phyloP scores from a whole-genome alignment of 192 early-diverging fungal genomes.

The Paraglomus brasilianum region DNA sequence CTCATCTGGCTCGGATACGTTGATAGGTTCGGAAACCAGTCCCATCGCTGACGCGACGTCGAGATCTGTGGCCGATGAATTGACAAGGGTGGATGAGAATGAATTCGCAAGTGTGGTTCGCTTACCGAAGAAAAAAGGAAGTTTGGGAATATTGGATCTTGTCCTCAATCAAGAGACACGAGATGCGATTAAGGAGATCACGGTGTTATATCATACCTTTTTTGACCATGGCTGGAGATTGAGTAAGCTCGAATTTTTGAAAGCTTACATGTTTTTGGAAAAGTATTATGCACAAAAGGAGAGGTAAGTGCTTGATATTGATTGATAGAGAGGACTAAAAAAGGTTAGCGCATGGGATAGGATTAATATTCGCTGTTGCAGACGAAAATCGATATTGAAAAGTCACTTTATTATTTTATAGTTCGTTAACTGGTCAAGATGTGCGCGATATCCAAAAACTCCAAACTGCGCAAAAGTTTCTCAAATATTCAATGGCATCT shows the following conservation, averaged over 20 bases:
- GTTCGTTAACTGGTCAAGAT: slow-evolving; percentile 35
- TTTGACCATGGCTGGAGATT: slow-evolving; percentile 47
- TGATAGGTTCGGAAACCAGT: neutral
- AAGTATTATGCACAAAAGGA: slow-evolving; percentile 37
- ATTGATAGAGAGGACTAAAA: neutral
- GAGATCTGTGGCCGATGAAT: neutral
- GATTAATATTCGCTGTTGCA: neutral
- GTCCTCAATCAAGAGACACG: slow-evolving; percentile 35
- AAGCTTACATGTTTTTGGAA: slow-evolving; percentile 40
- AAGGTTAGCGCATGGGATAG: neutral
- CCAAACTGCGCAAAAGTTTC: slow-evolving; percentile 37
- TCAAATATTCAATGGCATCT: slow-evolving; percentile 44
- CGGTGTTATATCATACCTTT: slow-evolving; percentile 41
- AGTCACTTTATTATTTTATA: neutral
- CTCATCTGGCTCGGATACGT: no score
- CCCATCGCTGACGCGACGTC: neutral
- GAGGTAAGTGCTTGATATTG: slow-evolving; percentile 25
- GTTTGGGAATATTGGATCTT: slow-evolving; percentile 18
- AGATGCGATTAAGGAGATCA: slow-evolving; percentile 43
- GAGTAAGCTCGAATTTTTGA: slow-evolving; percentile 38
- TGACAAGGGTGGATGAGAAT: neutral
- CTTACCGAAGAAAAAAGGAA: neutral
- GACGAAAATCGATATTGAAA: neutral
- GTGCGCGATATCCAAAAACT: slow-evolving; percentile 37
- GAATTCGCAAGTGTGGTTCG: neutral